A percentile compares a stretch with the other conserved stretches of the same genome.
These are phyloP conservation scores for Colletotrichum sp. DNA, from an alignment of 2,329 filamentous ascomycete species.

Conservation along the genomic window DNA sequence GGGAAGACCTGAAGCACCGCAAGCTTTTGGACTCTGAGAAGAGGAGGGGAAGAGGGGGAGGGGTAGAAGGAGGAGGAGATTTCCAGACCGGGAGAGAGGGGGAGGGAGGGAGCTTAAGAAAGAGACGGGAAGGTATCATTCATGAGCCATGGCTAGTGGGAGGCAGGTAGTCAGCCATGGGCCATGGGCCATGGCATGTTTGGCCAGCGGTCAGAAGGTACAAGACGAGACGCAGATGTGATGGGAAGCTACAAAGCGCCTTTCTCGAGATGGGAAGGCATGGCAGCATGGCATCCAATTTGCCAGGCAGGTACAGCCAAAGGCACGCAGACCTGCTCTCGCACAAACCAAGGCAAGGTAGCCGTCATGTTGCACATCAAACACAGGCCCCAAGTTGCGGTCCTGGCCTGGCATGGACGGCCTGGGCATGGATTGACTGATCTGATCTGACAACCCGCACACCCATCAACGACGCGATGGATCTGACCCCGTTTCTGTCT, in stretches of 20 bases:
- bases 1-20: neutral
- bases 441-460: slow-evolving; percentile 20
- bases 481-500: neutral
- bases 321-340: neutral
- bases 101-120: slow-evolving; percentile 10
- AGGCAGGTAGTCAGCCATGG: neutral
- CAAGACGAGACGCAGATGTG: neutral
- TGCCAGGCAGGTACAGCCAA: neutral
- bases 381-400: neutral
- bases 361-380: neutral
- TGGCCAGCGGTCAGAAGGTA: neutral
- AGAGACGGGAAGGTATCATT: neutral
- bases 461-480: slow-evolving; percentile 3
- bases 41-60: neutral
- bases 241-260: neutral
- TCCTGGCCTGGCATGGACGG: neutral
- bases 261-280: neutral
- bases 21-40: neutral
- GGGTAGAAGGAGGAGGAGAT: neutral
- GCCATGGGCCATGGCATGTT: slow-evolving; percentile 8
- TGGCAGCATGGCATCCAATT: neutral
- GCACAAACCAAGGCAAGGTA: neutral
- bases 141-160: neutral
- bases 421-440: neutral
- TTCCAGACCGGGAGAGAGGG: neutral